phyloP scores from a whole-genome alignment of 352 stramenopile species.

The Salisapilia sapeloensis region DNA sequence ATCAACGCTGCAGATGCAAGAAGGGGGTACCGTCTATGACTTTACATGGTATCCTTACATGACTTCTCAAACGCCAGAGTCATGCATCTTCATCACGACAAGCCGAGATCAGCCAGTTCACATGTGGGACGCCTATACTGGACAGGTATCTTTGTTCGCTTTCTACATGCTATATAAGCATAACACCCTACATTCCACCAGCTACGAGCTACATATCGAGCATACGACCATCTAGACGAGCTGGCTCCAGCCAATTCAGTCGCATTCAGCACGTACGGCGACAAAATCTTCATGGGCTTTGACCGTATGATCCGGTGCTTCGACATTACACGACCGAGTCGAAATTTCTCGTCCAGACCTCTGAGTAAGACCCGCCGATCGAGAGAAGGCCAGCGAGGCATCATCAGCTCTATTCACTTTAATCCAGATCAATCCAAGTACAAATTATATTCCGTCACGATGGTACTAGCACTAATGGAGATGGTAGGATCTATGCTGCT shows the following conservation, averaged over 20 bases:
- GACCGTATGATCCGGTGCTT: slow-evolving; percentile 75
- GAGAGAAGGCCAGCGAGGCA: slow-evolving; percentile 44
- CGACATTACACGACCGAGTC: slow-evolving; percentile 45
- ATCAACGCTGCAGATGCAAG: slow-evolving; percentile 35
- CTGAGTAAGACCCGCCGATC: slow-evolving; percentile 49
- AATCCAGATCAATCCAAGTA: slow-evolving; percentile 66
- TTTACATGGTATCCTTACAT: slow-evolving; percentile 82
- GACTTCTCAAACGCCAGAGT: slow-evolving; percentile 47
- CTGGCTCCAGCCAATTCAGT: slow-evolving; percentile 58
- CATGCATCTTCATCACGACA: slow-evolving; percentile 76
- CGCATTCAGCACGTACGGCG: slow-evolving; percentile 59
- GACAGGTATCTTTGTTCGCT: slow-evolving; percentile 9
- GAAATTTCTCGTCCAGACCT: slow-evolving; percentile 30
- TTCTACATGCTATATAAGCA: not conserved
- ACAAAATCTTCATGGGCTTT: slow-evolving; percentile 75
- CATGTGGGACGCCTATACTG: slow-evolving; percentile 86
- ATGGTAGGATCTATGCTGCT: slow-evolving; percentile 44
- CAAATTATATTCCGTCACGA: not conserved
- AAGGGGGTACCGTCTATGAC: slow-evolving; percentile 77
- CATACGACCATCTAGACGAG: slow-evolving; percentile 80
- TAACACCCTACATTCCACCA: no score
- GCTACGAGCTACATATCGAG: slow-evolving; percentile 65
- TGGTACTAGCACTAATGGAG: slow-evolving; percentile 1
- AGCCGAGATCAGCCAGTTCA: slow-evolving; percentile 80
- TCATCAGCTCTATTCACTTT: slow-evolving; percentile 66